Percentiles rank a stretch among this genome's conserved stretches.
phyloP scores from a whole-genome alignment of 495 filamentous ascomycete species.

The Penicillium paxilli region DNA sequence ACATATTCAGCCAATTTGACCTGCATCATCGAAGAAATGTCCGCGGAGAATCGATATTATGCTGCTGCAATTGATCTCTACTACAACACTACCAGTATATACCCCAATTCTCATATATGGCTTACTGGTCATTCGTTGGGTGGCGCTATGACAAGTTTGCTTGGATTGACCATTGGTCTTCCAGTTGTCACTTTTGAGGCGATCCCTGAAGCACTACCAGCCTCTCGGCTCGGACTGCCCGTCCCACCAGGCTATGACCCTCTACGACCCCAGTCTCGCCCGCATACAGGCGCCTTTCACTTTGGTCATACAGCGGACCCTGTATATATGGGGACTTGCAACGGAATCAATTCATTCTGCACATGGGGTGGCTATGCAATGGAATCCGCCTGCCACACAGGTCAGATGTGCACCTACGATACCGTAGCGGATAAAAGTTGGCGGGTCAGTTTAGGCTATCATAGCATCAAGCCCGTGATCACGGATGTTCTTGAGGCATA shows the following conservation, averaged over 20 bases:
- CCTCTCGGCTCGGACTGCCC: slow-evolving; percentile 81
- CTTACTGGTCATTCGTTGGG: slow-evolving; percentile 87
- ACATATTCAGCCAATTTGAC: slow-evolving; percentile 90
- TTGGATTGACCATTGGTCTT: slow-evolving; percentile 87
- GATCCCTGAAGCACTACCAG: slow-evolving; percentile 84
- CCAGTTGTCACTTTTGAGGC: slow-evolving; percentile 90
- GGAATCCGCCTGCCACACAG: slow-evolving; percentile 88
- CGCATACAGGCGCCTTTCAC: slow-evolving; percentile 80
- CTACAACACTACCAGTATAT: slow-evolving; percentile 85
- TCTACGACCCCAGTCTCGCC: slow-evolving; percentile 64
- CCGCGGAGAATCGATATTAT: slow-evolving; percentile 86
- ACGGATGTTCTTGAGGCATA: slow-evolving; percentile 81
- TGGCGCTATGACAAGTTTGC: slow-evolving; percentile 77
- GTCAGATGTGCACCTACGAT: slow-evolving; percentile 85
- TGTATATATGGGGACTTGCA: slow-evolving; percentile 91
- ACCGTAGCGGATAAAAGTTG: slow-evolving; percentile 87
- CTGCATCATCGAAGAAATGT: slow-evolving; percentile 74
- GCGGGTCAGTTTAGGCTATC: slow-evolving; percentile 80
- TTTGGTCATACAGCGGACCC: slow-evolving; percentile 96
- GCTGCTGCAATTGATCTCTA: slow-evolving; percentile 83
- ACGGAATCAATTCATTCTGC: slow-evolving; percentile 81
- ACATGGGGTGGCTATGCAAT: slow-evolving; percentile 93
- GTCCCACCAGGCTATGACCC: slow-evolving; percentile 76
- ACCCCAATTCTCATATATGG: slow-evolving; percentile 86
- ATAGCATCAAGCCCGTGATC: slow-evolving; percentile 84